Evolutionary conservation across 2,329 filamentous ascomycete genomes (phyloP), one percentile per base, ranked within the genome.

Genomic region (Bipolaris gigantea): DNA sequence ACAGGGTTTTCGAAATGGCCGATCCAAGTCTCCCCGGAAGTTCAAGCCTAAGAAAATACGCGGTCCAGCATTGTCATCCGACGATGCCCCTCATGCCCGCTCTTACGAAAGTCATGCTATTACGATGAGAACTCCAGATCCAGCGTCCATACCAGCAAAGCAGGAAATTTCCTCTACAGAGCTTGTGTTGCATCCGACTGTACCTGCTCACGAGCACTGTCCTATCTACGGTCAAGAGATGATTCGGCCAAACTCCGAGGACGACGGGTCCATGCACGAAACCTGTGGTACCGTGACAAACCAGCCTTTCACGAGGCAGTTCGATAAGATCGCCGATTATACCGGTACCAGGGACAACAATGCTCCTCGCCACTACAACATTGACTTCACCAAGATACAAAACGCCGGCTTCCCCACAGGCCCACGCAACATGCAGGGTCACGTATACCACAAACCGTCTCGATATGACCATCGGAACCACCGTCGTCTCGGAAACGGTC

Each of bases 21-120:
- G 53, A 40, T 55, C 50, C 47, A 67, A 44, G 40, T 62, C 64
- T 2, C 66, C 65, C 0, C 65, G 56, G 38, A 70, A 66, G 48
- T 39, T 44, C 16, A 55, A 56, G n/a, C 41, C 39, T 18, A 61
- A 41, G 38, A 62, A 62, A 43, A 55, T 51, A 33, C 52, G 47
- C 34, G 36, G 43, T 2, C 34, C 38, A 6, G 5, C 23, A 13
- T 40, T 44, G 7, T 42, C 42, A 19, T 32, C 48, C 5, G n/a
- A 15, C 25, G 42, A 34, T 38, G 15, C 19, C 30, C 30, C 40
- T 4, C 16, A 47, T 3, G 4, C 30, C n/a, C 2, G 9, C 27
- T 23, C 42, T 5, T 35, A 36, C 5, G 10, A 30, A 4, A 16
- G 40, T 3, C 7, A 48, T n/a, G 25, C 16, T 19, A 23, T 10